Evolutionary conservation across 2,329 filamentous ascomycete genomes (phyloP).

Genomic region (Hirsutella minnesotensis): DNA sequence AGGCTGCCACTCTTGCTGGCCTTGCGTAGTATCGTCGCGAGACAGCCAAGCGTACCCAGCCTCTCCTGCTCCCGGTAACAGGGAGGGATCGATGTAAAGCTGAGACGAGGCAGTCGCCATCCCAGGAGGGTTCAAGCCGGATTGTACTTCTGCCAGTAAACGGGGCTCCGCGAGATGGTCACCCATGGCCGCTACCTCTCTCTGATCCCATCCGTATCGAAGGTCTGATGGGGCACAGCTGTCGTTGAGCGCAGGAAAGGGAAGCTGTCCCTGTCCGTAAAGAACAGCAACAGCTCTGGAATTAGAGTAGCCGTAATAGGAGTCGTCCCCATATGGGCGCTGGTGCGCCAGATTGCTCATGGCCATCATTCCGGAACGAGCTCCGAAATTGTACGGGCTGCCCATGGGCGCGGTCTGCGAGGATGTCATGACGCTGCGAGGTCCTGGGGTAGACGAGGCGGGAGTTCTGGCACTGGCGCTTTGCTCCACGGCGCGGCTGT

Average conservation of each 20-base stretch:
- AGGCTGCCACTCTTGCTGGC: not conserved
- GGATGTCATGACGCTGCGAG: not conserved
- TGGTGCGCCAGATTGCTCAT: not conserved
- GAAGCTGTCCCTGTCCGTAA: not conserved
- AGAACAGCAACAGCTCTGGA: not conserved
- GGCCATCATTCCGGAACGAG: not conserved
- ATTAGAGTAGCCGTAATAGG: not conserved
- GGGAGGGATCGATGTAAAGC: conserved; percentile 6
- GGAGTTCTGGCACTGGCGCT: not conserved
- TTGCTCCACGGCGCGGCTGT: not conserved
- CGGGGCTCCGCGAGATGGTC: not conserved
- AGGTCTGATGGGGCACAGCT: not conserved
- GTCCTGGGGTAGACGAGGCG: not conserved
- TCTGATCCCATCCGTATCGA: not conserved
- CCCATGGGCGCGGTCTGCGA: not conserved
- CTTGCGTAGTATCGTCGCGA: not conserved
- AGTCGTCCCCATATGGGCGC: not conserved
- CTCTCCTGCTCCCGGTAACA: conserved; percentile 3
- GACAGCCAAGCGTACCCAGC: not conserved
- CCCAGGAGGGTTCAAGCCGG: not conserved
- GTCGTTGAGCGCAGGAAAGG: not conserved
- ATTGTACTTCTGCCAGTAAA: not conserved
- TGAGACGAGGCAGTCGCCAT: not conserved
- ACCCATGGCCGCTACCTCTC: not conserved
- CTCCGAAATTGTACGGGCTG: not conserved